Evolutionary conservation across 306 rosid species (phyloP), one percentile per base, ranked within the genome.

Genomic region (Cyclanthera cordifolia): DNA sequence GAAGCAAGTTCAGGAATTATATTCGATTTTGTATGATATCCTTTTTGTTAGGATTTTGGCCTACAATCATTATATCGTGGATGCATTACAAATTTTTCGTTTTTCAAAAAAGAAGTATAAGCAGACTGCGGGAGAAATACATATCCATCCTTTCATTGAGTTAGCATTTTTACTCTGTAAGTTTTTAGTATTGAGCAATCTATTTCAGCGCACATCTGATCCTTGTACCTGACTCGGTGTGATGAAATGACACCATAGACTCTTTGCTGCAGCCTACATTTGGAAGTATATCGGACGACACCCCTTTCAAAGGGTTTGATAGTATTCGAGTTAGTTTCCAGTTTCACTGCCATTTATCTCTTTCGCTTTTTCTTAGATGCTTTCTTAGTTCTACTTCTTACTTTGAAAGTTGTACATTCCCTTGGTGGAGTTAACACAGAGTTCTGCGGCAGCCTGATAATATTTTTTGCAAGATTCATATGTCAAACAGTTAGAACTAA

Each of bases 1-100:
- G 89, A 83, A 79, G 88, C 80, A 79, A 69, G 41, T 67, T 79
- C 76, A 59, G 83, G 76, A 84, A 81, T 85, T 77, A 57, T 78
- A 79, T 85, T 84, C 83, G 57, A 61, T 80, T 81, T 71, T 86
- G 87, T 87, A 84, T 72, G 70, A 87, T 82, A 78, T 30, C 67
- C 74, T 71, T 71, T 71, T 71, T 71, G 74, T 66, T 43, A 57
- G 67, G 34, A 43, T 43, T 25, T 50, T 71, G 61, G 54, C 51
- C 14, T 41, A 55, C 74, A 41, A 27, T 56, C 45, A 8, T 55
- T 45, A 21, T 81, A 53, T 50, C 51, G 69, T 75, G 85, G 88
- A 78, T 80, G 58, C 66, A 34, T 77, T 52, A 65, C 81, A 63
- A 80, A 72, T 84, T 82, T 82, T 79, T 83, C 77, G 16, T 73